Percentiles rank a stretch among this genome's conserved stretches.
These are phyloP conservation scores for Rhizopogon sp. DNA, from an alignment of 768 basidiomycete genomes.

Conservation along the genomic window DNA sequence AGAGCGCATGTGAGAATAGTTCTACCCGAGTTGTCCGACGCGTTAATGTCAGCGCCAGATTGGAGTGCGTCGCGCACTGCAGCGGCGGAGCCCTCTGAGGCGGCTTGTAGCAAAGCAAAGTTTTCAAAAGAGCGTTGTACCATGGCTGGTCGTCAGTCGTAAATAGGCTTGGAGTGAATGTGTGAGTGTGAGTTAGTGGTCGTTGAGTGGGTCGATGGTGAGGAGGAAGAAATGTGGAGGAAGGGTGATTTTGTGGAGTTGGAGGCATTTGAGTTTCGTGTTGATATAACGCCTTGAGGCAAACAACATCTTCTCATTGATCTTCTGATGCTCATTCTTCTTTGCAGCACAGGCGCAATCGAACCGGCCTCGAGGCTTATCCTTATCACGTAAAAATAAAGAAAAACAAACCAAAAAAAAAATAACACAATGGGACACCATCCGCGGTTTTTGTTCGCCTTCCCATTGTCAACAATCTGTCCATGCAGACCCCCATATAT, in stretches of 20 bases:
- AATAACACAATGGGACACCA: conserved; percentile 6
- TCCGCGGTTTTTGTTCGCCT: background rate
- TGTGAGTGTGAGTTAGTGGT: conserved; percentile 1
- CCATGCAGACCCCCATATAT: no score
- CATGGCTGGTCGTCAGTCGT: conserved; percentile 32
- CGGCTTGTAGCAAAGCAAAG: conserved; percentile 46
- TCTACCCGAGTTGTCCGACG: conserved; percentile 53
- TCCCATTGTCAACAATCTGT: background rate
- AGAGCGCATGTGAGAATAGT: conserved; percentile 66
- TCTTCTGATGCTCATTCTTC: conserved; percentile 2
- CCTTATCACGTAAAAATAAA: conserved; percentile 9
- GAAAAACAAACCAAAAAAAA: background rate
- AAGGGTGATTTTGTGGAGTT: conserved; percentile 1
- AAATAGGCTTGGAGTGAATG: conserved; percentile 8
- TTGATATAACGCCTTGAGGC: conserved; percentile 20
- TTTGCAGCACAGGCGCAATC: background rate
- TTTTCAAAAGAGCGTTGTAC: conserved; percentile 36
- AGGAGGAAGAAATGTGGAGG: background rate
- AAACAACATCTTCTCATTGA: conserved; percentile 2
- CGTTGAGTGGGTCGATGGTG: conserved; percentile 15
- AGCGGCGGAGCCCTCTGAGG: conserved; percentile 49
- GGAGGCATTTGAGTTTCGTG: conserved; percentile 10
- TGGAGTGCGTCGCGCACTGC: conserved; percentile 50
- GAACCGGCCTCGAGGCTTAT: conserved; percentile 21
- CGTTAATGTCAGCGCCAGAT: conserved; percentile 65